Conservation (phyloP, 257 asterid species). For the Solanum chiquidenum region DNA sequence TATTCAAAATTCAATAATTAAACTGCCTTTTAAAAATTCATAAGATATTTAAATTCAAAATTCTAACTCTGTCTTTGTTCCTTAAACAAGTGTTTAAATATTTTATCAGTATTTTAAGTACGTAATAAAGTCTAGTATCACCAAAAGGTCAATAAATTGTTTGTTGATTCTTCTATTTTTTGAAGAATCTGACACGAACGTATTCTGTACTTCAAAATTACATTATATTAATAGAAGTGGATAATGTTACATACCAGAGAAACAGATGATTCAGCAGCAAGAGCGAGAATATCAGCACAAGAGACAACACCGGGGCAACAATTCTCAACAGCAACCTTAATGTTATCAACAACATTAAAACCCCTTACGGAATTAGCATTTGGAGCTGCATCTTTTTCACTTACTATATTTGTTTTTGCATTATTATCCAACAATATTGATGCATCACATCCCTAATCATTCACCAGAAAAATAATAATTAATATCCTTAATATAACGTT, state of each 20-base stretch:
- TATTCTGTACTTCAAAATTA: not conserved
- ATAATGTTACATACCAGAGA: constrained; percentile 15
- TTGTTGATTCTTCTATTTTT: too few species aligned
- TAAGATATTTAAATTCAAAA: not conserved
- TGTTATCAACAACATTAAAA: constrained; percentile 44
- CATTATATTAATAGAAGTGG: not conserved
- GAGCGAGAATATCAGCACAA: constrained; percentile 58
- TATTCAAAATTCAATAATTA: not conserved
- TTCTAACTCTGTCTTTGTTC: not conserved
- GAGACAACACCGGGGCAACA: constrained; percentile 58
- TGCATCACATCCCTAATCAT: constrained; percentile 53
- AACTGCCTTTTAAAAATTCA: not conserved
- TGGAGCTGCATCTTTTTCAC: constrained; percentile 53
- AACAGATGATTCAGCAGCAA: constrained; percentile 49
- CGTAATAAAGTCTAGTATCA: not conserved
- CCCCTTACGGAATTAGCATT: constrained; percentile 45
- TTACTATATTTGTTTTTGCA: constrained; percentile 20
- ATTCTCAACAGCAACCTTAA: constrained; percentile 39
- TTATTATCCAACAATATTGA: constrained; percentile 44
- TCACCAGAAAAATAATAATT: not conserved
- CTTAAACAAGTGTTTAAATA: not conserved
- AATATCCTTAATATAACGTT: not conserved
- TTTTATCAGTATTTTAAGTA: not conserved
- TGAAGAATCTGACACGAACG: not conserved
- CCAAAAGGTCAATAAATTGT: not conserved